Conservation (phyloP, 331 rosid genomes). For the Rosa hybrid region DNA sequence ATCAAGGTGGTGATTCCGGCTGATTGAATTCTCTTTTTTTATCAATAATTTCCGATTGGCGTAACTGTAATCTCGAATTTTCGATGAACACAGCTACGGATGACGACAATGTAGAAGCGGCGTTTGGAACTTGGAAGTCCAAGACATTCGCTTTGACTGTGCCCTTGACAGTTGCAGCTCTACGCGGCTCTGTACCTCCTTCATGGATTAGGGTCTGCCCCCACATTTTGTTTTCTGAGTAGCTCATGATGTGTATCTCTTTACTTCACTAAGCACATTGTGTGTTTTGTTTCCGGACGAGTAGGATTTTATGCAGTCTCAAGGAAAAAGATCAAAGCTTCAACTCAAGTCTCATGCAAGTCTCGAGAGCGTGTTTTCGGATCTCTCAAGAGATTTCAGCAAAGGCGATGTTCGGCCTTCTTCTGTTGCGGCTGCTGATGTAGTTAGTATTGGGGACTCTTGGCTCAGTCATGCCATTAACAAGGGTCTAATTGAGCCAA, state of each 20-base stretch:
- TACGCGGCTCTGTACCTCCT: slow-evolving; percentile 90
- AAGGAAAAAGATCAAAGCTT: slow-evolving; percentile 72
- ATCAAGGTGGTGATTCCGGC: slow-evolving; percentile 44
- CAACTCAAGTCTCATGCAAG: slow-evolving; percentile 56
- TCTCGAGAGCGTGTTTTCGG: slow-evolving; percentile 72
- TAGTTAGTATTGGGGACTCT: slow-evolving; percentile 83
- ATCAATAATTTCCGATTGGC: not conserved
- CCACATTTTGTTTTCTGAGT: not conserved
- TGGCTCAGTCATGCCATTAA: slow-evolving; percentile 76
- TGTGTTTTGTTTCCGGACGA: slow-evolving; percentile 15
- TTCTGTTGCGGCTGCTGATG: slow-evolving; percentile 75
- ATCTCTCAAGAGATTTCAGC: slow-evolving; percentile 47
- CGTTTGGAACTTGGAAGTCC: slow-evolving; percentile 74
- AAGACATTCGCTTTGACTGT: slow-evolving; percentile 86
- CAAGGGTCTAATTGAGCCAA: slow-evolving; percentile 70
- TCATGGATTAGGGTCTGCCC: slow-evolving; percentile 79
- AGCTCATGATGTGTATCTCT: too few relatives aligned
- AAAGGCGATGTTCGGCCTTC: slow-evolving; percentile 55
- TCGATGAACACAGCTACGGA: slow-evolving; percentile 24
- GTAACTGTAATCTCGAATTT: not conserved
- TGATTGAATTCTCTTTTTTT: too few relatives aligned
- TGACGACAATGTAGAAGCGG: slow-evolving; percentile 54
- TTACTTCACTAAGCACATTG: not conserved
- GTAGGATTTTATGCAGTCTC: slow-evolving; percentile 80
- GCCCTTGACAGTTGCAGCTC: slow-evolving; percentile 73